phyloP scores from a whole-genome alignment of 2,329 filamentous ascomycete genomes.

The Knufia fluminis region DNA sequence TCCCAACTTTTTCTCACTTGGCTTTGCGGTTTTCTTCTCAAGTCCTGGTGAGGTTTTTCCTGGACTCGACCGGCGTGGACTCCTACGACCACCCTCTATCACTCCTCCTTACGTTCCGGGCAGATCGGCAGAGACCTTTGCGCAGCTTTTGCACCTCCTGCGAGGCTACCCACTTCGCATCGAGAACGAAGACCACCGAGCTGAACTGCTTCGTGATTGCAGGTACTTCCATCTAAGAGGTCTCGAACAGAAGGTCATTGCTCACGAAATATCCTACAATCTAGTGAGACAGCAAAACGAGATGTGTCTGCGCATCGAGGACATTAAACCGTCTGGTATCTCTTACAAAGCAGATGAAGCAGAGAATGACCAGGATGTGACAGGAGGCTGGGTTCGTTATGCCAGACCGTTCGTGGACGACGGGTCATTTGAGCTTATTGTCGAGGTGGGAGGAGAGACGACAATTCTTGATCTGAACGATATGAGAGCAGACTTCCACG shows the following conservation, averaged over 20 bases:
- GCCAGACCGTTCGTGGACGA: conserved; percentile 80
- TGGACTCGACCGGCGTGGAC: conserved; percentile 65
- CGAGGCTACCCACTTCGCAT: conserved; percentile 77
- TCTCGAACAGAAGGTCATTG: conserved; percentile 76
- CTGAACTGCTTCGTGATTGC: conserved; percentile 71
- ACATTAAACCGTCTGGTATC: conserved; percentile 80
- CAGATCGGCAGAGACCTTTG: conserved; percentile 73
- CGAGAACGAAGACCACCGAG: conserved; percentile 64
- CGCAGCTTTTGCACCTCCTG: conserved; percentile 70
- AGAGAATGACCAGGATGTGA: conserved; percentile 16
- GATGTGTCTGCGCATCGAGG: conserved; percentile 70
- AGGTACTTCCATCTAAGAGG: conserved; percentile 90
- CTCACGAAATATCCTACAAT: conserved; percentile 68
- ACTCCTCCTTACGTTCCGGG: conserved; percentile 71
- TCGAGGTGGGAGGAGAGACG: conserved; percentile 64
- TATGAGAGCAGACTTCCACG: conserved; percentile 62
- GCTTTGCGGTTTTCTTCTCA: conserved; percentile 80
- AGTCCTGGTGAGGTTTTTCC: conserved; percentile 74
- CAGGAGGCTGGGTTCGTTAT: conserved; percentile 60
- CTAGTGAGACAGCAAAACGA: conserved; percentile 58
- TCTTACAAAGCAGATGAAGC: conserved; percentile 48
- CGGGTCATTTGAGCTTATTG: conserved; percentile 59
- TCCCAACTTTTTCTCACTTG: conserved; percentile 93
- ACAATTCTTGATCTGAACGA: conserved; percentile 47
- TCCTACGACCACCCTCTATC: conserved; percentile 81